Conservation (phyloP, 2,329 filamentous ascomycete species). For the Hypoxylon sp. region DNA sequence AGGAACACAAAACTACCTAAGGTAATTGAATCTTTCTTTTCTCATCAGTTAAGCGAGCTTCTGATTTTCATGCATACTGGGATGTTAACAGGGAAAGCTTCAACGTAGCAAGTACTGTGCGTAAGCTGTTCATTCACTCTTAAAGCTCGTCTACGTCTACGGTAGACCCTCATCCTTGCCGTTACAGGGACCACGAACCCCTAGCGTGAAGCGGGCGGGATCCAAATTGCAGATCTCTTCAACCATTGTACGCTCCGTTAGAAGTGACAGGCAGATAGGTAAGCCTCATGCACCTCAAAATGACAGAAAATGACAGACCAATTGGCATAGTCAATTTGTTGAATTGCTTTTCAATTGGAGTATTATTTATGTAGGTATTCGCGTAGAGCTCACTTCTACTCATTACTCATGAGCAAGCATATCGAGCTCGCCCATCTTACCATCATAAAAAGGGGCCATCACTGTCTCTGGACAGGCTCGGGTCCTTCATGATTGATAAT, state of each 20-base stretch:
- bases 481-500: constrained; percentile 18
- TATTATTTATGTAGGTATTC: no score
- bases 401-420: not conserved
- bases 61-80: constrained; percentile 17
- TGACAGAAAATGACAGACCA: constrained; percentile 14
- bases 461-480: constrained; percentile 22
- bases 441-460: constrained; percentile 3
- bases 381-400: not conserved
- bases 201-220: constrained; percentile 28
- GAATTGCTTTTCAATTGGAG: not conserved
- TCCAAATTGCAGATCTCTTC: constrained; percentile 39
- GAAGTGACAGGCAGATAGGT: constrained; percentile 24
- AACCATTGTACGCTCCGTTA: constrained; percentile 28
- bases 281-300: constrained; percentile 10
- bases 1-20: constrained; percentile 3
- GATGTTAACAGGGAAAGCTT: constrained; percentile 21
- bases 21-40: constrained; percentile 4
- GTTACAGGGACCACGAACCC: constrained; percentile 18
- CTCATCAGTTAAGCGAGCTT: constrained; percentile 2
- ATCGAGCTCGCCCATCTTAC: not conserved
- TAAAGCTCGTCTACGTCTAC: constrained; percentile 20
- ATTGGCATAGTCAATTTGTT: constrained; percentile 1
- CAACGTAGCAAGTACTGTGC: constrained; percentile 14
- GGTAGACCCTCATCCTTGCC: constrained; percentile 36
- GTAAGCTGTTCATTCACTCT: constrained; percentile 2